Evolutionary conservation across 225 moss, liverwort and hornwort genomes (phyloP).

Genomic region (Marchantia polymorpha): DNA sequence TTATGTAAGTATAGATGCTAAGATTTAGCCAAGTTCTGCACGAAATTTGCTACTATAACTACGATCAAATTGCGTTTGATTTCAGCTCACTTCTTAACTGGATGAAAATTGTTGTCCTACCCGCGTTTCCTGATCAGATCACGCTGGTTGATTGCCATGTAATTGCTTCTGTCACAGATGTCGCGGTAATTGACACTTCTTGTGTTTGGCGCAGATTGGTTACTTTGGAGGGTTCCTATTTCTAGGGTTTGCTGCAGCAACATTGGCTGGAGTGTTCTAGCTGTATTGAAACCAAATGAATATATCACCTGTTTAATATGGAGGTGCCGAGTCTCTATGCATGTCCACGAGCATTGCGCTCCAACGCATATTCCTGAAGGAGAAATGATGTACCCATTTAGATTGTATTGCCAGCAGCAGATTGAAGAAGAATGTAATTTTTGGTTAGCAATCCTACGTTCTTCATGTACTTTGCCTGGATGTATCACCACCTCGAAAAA

Average conservation of each 20-base stretch:
- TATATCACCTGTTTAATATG: no score
- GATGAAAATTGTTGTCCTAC: no score
- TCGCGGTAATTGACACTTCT: neutral
- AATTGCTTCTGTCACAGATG: neutral
- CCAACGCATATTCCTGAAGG: neutral
- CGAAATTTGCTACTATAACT: neutral
- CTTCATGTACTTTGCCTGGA: neutral
- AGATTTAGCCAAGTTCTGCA: neutral
- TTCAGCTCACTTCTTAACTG: no score
- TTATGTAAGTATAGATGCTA: neutral
- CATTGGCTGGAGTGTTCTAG: slow-evolving; percentile 81
- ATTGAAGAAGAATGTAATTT: neutral
- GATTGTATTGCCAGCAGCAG: neutral
- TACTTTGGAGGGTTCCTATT: slow-evolving; percentile 88
- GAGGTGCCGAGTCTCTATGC: neutral
- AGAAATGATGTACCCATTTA: neutral
- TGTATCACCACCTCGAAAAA: neutral
- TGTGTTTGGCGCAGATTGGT: slow-evolving; percentile 53
- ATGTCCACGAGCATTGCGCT: neutral
- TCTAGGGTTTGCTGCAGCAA: slow-evolving; percentile 83
- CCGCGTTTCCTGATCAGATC: no score
- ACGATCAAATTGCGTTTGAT: no score
- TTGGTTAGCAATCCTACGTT: neutral
- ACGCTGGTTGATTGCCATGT: neutral
- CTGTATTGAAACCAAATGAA: neutral